These are phyloP conservation scores for Capsicum baccatum DNA, from an alignment of 257 asterid genomes.

Conservation along the genomic window DNA sequence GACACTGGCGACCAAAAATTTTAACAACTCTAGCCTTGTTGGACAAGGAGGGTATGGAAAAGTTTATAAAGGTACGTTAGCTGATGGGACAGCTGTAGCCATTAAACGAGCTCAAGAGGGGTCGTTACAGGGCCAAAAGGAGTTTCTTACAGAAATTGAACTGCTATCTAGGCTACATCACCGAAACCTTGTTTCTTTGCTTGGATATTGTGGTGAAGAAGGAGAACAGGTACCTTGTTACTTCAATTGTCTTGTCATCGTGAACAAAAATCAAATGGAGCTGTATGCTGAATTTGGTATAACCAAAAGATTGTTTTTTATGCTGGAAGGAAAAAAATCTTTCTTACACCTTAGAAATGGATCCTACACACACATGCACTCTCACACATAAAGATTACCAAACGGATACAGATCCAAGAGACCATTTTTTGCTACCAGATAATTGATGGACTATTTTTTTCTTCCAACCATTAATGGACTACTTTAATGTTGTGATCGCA, in stretches of 20 bases:
- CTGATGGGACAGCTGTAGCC: slow-evolving; percentile 83
- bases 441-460: background rate
- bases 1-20: slow-evolving; percentile 69
- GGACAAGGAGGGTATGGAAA: slow-evolving; percentile 99
- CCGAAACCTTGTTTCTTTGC: slow-evolving; percentile 80
- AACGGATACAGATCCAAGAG: background rate
- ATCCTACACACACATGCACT: background rate
- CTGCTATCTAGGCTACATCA: slow-evolving; percentile 91
- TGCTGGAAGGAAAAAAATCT: background rate
- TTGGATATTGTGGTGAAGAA: slow-evolving; percentile 92
- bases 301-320: background rate
- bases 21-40: slow-evolving; percentile 59
- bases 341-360: slow-evolving; percentile 14
- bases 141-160: slow-evolving; percentile 94
- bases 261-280: slow-evolving; percentile 4
- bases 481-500: background rate
- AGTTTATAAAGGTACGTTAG: slow-evolving; percentile 84
- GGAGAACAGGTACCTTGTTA: slow-evolving; percentile 83
- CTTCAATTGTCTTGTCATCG: background rate
- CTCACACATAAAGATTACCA: background rate
- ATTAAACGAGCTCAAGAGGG: slow-evolving; percentile 95
- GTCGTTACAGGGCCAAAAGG: slow-evolving; percentile 92
- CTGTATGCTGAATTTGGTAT: background rate
- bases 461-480: slow-evolving; percentile 11
- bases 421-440: slow-evolving; percentile 13